Base-by-base conservation (phyloP, 1,284 basidiomycete species). In the Exobasidium rhododendri region DNA sequence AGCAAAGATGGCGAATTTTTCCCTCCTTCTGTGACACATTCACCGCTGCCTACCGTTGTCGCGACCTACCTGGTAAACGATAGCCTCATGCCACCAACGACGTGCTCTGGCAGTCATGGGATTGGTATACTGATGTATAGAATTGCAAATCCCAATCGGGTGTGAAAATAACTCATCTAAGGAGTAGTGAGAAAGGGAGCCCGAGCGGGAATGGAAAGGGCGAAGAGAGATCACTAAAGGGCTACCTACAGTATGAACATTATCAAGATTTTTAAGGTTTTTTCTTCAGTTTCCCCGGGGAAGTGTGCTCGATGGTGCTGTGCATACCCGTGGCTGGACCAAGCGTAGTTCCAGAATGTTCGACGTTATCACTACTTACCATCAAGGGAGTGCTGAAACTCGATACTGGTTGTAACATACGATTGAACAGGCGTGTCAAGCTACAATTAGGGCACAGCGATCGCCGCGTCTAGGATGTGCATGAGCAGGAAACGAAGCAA, bases 61-160 rank as follows among this genome's bases (percentile, higher is more conserved):
- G 35, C 35, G 35, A 40, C 35, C 17, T n/a, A 57, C 35, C 32
- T 60, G 70, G 61, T 70, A 72, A 50, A 72, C 43, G 64, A 70
- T 70, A 30, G 70, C 70, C 62, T 60, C 58, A 22, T 22, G n/a
- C 58, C 58, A 60, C 56, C 52, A 58, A 20, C 35, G 35, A 40
- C 17, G 10, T 10, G 35, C 17, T 10, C 10, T 10, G 17, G 35
- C 17, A 40, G 35, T 10, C 35, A 40, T 40, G 7, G 35, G 10
- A 17, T 40, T 40, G 35, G 35, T 17, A 40, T 40, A 7, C 10
- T 40, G 35, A 40, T 10, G 35, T 7, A 40, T 7, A 40, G 35
- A 40, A 40, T 7, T 10, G 17, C 7, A 40, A 40, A 40, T n/a
- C n/a, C n/a, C n/a, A n/a, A n/a, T n/a, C n/a, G n/a, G n/a, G n/a